Base-by-base conservation (phyloP, 2,329 filamentous ascomycete genomes). In the Microascus cirrosus region DNA sequence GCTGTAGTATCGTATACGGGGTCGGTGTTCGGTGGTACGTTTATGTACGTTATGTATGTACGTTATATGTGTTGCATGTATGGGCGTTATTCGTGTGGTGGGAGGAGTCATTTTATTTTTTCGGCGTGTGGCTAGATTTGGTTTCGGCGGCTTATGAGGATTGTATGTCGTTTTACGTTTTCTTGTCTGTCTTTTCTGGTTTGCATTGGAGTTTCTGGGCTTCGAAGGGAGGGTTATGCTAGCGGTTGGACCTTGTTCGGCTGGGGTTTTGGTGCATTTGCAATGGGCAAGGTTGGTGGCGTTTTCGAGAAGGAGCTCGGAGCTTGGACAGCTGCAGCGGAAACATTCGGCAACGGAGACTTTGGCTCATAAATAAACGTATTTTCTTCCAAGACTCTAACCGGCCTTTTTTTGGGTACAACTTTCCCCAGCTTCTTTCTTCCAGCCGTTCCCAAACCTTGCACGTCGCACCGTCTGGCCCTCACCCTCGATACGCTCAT, bases 51-150 rank as follows among this genome's bases (percentile, higher is more conserved):
- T 42, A 18, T 32, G 39, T 51, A 53, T 58, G 35, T 56, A 56
- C 36, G 48, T 57, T 56, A 57, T 13, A 15, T 15, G 57, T 59
- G 2, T 51, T 42, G 56, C 62, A 56, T 66, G 58, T 62, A 55
- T 61, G 35, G 59, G 42, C 55, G 34, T 54, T 48, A 45, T 62
- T 55, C 62, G 36, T 56, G 54, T 60, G 34, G 62, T 34, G 20
- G 28, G 55, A 39, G n/a, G 12, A 28, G 45, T 59, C 22, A 57
- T 52, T 55, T 55, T n/a, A 35, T 48, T 52, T 55, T 22, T 20
- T 56, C 24, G 45, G 45, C 45, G 28, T 36, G 52, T 25, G 24
- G n/a, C 15, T 53, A 22, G 51, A 22, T 32, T 32, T 39, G 36
- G 36, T 13, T 13, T 39, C 36, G 18, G 4, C 6, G 36, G 36